Conservation (phyloP, 306 rosid species). For the Acmispon strigosus region DNA sequence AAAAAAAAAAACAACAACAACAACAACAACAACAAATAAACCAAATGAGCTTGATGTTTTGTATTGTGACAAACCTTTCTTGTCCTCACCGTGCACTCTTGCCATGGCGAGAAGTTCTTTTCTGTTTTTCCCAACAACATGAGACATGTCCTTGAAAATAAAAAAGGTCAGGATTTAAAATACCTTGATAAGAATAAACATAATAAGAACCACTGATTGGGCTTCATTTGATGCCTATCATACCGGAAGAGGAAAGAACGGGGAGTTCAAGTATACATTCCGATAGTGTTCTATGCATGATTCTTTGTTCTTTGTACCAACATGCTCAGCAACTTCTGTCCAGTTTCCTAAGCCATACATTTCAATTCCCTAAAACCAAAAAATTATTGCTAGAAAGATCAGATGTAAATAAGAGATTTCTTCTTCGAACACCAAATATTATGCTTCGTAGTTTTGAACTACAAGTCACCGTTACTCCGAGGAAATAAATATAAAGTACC, state of each 20-base stretch:
- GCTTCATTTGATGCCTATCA: conserved; percentile 22
- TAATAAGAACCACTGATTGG: neutral
- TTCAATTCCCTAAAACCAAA: conserved; percentile 67
- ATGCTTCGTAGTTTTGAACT: neutral
- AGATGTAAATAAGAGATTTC: neutral
- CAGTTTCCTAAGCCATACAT: conserved; percentile 98
- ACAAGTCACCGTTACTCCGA: conserved; percentile 1
- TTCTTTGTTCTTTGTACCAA: conserved; percentile 92
- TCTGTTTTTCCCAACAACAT: conserved; percentile 88
- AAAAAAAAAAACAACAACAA: neutral
- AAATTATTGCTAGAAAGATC: conserved; percentile 7
- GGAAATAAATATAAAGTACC: conserved; percentile 40
- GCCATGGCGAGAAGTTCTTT: conserved; percentile 99
- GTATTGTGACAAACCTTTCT: conserved; percentile 56
- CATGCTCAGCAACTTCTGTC: conserved; percentile 99
- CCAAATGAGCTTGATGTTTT: neutral
- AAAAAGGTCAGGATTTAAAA: conserved; percentile 21
- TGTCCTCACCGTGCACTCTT: conserved; percentile 86
- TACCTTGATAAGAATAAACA: conserved; percentile 12
- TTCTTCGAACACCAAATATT: conserved; percentile 3
- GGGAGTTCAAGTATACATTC: conserved; percentile 70
- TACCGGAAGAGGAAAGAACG: conserved; percentile 92
- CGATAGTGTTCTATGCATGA: conserved; percentile 85
- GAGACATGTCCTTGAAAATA: conserved; percentile 85
- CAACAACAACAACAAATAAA: no score